Conservation (phyloP, 164 flowering plant species). For the Akebia trifoliata region DNA sequence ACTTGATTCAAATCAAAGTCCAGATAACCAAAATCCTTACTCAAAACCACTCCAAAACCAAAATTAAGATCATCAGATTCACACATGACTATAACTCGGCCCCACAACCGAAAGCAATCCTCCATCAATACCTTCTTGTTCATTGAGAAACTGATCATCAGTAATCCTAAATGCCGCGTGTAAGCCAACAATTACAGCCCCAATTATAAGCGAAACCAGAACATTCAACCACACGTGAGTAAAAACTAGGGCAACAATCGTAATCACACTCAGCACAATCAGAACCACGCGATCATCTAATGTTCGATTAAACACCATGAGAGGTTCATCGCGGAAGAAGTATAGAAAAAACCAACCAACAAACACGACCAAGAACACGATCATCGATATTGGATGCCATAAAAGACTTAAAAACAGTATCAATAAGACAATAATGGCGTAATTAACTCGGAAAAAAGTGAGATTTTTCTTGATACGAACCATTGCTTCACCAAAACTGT, state of each 20-base stretch:
- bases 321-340: constrained; percentile 48
- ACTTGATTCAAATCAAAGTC: too few relatives aligned
- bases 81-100: constrained; percentile 3
- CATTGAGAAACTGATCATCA: constrained; percentile 36
- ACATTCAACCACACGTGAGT: constrained; percentile 51
- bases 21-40: too few relatives aligned
- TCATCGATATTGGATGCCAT: constrained; percentile 52
- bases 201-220: constrained; percentile 32
- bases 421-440: constrained; percentile 36
- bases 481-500: constrained; percentile 41
- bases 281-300: constrained; percentile 48
- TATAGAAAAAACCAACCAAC: constrained; percentile 57
- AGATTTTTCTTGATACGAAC: constrained; percentile 49
- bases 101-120: constrained; percentile 36
- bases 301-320: constrained; percentile 29
- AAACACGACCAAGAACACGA: constrained; percentile 43
- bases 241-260: constrained; percentile 37
- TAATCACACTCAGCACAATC: constrained; percentile 28
- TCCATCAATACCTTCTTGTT: constrained; percentile 20
- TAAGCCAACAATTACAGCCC: constrained; percentile 32
- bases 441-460: constrained; percentile 50
- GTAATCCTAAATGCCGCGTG: constrained; percentile 57
- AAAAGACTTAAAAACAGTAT: constrained; percentile 51
- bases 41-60: not conserved
- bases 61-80: not conserved